Evolutionary conservation across 345 rosid genomes (phyloP), one percentile per base, ranked within the genome.

Genomic region (Citropsis articulata): DNA sequence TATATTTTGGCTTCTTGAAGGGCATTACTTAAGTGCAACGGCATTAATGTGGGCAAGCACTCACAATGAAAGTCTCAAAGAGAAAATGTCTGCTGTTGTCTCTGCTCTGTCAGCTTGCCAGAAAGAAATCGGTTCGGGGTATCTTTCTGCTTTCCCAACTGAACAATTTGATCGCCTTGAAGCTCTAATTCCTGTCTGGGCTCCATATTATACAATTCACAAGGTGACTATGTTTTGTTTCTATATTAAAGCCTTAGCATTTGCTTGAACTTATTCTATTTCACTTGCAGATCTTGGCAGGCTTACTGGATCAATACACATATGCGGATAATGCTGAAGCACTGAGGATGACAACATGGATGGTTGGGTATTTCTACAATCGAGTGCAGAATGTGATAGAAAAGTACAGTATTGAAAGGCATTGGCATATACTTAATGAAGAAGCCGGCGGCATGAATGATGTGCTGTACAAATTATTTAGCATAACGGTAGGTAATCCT

Each of bases 371-470:
- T 71, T 89, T 87, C 69, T 83, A 83, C 73, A 57, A 63, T 63
- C 89, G 92, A 56, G 87, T 89, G 69, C 81, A 79, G 73, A 84
- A 89, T 10, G 87, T 89, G 59, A 77, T 87, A n/a, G n/a, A 31
- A 25, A 79, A 75, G 21, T 68, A 81, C 69, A 83, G 71, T 8
- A 61, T 89, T 28, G 88, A 87, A 77, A 73, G 88, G 28, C 92
- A 89, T 56, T 89, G 79, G 82, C 59, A 25, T 22, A 78, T 89
- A 5, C 92, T 87, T 16, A 89, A 89, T 22, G 90, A 89, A 63
- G 92, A 89, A 83, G 83, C 86, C 19, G 90, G 92, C 18, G 92
- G 92, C 73, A 89, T 87, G 92, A 89, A 89, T 60, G 92, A 89
- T 74, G 81, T 86, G 65, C 88, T 87, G 22, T 84, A 89, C 82